phyloP scores from a whole-genome alignment of 2,329 filamentous ascomycete species.

The Sporothrix schenckii region DNA sequence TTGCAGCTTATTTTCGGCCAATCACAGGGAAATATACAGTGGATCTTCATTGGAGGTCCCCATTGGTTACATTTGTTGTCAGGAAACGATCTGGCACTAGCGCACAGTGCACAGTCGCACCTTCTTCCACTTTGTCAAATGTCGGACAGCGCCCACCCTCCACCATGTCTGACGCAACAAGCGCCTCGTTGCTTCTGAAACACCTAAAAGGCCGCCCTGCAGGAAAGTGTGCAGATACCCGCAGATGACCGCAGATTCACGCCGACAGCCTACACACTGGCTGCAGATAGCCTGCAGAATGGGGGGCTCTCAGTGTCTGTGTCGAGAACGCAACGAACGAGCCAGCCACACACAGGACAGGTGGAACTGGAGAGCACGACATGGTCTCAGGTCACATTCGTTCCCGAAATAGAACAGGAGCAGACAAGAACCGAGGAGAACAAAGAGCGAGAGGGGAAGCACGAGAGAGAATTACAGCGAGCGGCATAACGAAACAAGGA shows the following conservation, averaged over 20 bases:
- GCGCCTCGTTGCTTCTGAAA: constrained; percentile 30
- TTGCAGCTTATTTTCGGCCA: not conserved
- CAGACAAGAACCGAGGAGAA: not conserved
- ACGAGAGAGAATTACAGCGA: not conserved
- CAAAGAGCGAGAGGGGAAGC: not conserved
- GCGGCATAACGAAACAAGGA: not conserved
- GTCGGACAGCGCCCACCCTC: not conserved
- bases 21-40: not conserved
- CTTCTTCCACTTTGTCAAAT: not conserved
- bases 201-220: constrained; percentile 28
- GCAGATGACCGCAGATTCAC: constrained; percentile 1
- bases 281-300: not conserved
- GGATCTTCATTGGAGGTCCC: not conserved
- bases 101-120: not conserved
- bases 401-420: constrained; percentile 31
- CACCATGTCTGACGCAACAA: constrained; percentile 19
- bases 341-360: constrained; percentile 23
- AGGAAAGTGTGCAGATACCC: constrained; percentile 29
- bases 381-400: constrained; percentile 23
- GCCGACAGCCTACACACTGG: constrained; percentile 1
- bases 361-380: constrained; percentile 29
- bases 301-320: not conserved
- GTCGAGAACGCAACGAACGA: not conserved
- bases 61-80: constrained; percentile 1
- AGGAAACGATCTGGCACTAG: not conserved